phyloP scores from a whole-genome alignment of 108 stramenopile species.

The Parietichytrium sp. region DNA sequence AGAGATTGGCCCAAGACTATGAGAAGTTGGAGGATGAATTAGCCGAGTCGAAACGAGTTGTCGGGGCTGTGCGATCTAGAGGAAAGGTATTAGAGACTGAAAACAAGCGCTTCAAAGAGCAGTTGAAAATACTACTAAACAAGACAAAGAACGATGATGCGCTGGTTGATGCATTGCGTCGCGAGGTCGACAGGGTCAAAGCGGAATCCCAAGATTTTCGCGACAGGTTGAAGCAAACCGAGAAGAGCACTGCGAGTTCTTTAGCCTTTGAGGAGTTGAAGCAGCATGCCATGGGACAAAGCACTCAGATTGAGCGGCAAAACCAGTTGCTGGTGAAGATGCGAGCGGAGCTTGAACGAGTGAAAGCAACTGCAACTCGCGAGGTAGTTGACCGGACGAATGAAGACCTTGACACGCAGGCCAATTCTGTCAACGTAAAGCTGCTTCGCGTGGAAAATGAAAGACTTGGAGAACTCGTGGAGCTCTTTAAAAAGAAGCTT shows the following conservation, averaged over 20 bases:
- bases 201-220: not conserved
- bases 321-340: slow-evolving; percentile 20
- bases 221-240: not conserved
- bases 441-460: slow-evolving; percentile 10
- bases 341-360: slow-evolving; percentile 28
- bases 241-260: not conserved
- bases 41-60: slow-evolving; percentile 1
- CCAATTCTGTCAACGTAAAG: slow-evolving; percentile 1
- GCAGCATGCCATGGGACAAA: slow-evolving; percentile 22
- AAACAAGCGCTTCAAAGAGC: slow-evolving; percentile 29
- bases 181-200: slow-evolving; percentile 17
- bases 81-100: slow-evolving; percentile 22
- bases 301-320: slow-evolving; percentile 23
- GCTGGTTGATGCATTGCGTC: slow-evolving; percentile 20
- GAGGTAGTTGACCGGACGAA: not conserved
- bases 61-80: not conserved
- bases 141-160: slow-evolving; percentile 26
- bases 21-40: not conserved
- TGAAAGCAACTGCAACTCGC: slow-evolving; percentile 7
- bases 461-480: slow-evolving; percentile 1
- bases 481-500: slow-evolving; percentile 30
- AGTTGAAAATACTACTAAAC: slow-evolving; percentile 23
- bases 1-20: slow-evolving; percentile 6
- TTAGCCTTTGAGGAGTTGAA: not conserved
- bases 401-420: slow-evolving; percentile 10